Base-by-base conservation (phyloP, 2,329 filamentous ascomycete species). In the Trichoderma atroviride region DNA sequence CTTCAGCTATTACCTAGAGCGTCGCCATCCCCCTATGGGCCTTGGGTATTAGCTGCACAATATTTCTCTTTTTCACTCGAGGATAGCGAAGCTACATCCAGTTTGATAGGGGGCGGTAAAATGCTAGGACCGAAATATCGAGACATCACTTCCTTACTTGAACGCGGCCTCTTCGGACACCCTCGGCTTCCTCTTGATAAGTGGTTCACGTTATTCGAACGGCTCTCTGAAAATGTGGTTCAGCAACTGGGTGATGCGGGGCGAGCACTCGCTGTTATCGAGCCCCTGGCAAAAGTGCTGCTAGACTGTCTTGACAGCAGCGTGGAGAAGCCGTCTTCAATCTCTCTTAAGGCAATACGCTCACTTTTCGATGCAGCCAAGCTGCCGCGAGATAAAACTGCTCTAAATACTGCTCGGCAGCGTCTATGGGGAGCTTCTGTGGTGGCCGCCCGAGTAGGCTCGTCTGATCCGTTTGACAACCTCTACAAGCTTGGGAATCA, bases 101-200 rank as follows among this genome's bases (percentile, higher is more conserved):
- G 74, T 74, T 70, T 73, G 16, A 67, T 71, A 9, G 40, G 72
- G 0, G 73, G 73, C 31, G 75, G 84, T 10, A 79, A 83, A 69
- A 81, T 87, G 43, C 77, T 90, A 66, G 88, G 91, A 16, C 87
- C 88, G 13, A 89, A 93, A 68, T 94, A 92, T 72, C 89, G 91
- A 10, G 88, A 91, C 63, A 81, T 91, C 29, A 84, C 90, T 19
- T 89, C 86, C 22, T 86, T 96, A 40, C 83, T 97, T 3, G 85
- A 90, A 74, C 81, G 85, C 72, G 89, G 92, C 22, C 77, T 91
- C 59, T 78, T 79, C 35, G 80, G 81, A 27, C 83, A 84, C 3
- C 83, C 84, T 0, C 81, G 81, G 22, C 78, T 88, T 9, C 83
- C 85, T 0, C 80, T 79, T 72, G 70, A 79, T 19, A 76, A 81